phyloP scores from a whole-genome alignment of 371 early-diverging fungal species.

The Basidiobolus heterosporus region DNA sequence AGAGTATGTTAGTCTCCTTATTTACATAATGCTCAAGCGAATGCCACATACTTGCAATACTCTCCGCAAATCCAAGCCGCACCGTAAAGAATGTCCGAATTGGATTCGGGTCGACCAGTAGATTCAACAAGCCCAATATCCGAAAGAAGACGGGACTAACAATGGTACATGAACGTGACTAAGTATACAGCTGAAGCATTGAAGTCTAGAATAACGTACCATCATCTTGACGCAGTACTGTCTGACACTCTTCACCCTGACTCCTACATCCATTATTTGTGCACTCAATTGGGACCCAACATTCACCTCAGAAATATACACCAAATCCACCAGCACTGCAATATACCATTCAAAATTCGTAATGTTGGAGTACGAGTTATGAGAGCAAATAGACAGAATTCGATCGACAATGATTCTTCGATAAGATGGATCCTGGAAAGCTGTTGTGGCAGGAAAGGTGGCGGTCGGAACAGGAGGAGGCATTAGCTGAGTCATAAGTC shows the following conservation, averaged over 20 bases:
- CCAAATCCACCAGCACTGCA: constrained; percentile 55
- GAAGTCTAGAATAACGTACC: constrained; percentile 17
- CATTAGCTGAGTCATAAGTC: constrained; percentile 58
- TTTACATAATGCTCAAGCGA: background rate
- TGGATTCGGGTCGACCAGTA: constrained; percentile 37
- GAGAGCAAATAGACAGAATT: constrained; percentile 66
- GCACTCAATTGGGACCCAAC: constrained; percentile 48
- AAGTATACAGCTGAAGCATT: background rate
- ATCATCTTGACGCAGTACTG: constrained; percentile 56
- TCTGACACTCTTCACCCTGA: constrained; percentile 73
- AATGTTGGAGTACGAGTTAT: constrained; percentile 64
- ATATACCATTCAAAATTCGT: constrained; percentile 94
- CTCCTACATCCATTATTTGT: constrained; percentile 76
- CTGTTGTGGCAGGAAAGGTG: constrained; percentile 1
- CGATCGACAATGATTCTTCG: constrained; percentile 60
- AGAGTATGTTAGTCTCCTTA: background rate
- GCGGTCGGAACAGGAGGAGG: constrained; percentile 18
- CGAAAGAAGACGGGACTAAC: constrained; percentile 30
- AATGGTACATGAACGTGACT: background rate
- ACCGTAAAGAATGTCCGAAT: constrained; percentile 59
- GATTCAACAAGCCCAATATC: constrained; percentile 43
- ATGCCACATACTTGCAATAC: constrained; percentile 34
- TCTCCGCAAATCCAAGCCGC: constrained; percentile 87
- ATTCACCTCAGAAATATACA: constrained; percentile 50
- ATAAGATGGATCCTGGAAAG: constrained; percentile 32